These are phyloP conservation scores for Thymus mandschuricus DNA, from an alignment of 257 asterid genomes.

Conservation along the genomic window DNA sequence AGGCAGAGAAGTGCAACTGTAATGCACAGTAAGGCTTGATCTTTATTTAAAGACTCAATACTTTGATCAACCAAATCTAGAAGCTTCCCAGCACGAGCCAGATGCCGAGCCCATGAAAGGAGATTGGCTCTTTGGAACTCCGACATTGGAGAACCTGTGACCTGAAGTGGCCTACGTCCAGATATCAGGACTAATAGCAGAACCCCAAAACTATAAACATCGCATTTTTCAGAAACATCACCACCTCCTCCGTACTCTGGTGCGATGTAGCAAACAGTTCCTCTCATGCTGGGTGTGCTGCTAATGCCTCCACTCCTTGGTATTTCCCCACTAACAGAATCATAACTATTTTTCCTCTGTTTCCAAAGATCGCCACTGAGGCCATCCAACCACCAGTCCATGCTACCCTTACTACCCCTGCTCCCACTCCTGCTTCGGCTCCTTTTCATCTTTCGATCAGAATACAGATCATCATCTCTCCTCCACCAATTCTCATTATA, in stretches of 20 bases:
- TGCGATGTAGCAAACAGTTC: constrained; percentile 90
- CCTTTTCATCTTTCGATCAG: constrained; percentile 58
- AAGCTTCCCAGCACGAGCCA: constrained; percentile 95
- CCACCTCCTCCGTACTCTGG: constrained; percentile 86
- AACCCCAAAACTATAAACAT: constrained; percentile 91
- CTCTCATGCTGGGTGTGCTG: constrained; percentile 97
- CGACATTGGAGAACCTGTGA: constrained; percentile 91
- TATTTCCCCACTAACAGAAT: constrained; percentile 79
- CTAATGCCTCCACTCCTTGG: constrained; percentile 84
- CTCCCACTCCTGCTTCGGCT: constrained; percentile 61
- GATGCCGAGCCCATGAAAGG: constrained; percentile 88
- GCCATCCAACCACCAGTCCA: constrained; percentile 96
- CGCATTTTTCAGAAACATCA: constrained; percentile 84
- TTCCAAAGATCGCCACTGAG: constrained; percentile 83
- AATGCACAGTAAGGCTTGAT: constrained; percentile 76
- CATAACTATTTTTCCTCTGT: constrained; percentile 66
- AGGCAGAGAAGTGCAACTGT: constrained; percentile 88
- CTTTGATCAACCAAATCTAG: constrained; percentile 78
- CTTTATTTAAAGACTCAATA: constrained; percentile 54
- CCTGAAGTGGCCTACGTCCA: constrained; percentile 96
- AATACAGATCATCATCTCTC: constrained; percentile 58
- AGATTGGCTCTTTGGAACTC: constrained; percentile 94
- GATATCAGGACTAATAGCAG: constrained; percentile 78
- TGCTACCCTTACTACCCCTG: constrained; percentile 59
- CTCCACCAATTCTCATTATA: constrained; percentile 61